Evolutionary conservation across 495 filamentous ascomycete genomes (phyloP).

Genomic region (Alectoria sarmentosa): DNA sequence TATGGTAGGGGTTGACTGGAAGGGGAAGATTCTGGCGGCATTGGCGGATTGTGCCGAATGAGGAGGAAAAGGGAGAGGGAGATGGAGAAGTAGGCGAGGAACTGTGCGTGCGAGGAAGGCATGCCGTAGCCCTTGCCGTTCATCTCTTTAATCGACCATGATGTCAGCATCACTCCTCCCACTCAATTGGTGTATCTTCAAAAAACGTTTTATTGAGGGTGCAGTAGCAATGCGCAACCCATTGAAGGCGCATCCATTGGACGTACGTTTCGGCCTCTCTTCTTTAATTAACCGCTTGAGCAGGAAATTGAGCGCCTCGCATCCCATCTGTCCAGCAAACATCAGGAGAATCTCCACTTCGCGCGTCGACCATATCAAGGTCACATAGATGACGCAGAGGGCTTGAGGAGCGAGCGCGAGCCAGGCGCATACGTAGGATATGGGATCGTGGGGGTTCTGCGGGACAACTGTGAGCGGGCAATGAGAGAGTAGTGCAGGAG

Average conservation of each 20-base stretch:
- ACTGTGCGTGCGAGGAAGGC: conserved; percentile 97
- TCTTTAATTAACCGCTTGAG: conserved; percentile 90
- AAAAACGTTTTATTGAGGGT: no score
- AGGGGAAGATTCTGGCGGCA: conserved; percentile 30
- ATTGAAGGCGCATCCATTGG: background rate
- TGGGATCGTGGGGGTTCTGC: conserved; percentile 79
- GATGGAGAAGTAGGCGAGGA: conserved; percentile 80
- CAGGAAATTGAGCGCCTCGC: conserved; percentile 87
- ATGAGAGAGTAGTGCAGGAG: background rate
- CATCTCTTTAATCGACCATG: conserved; percentile 48
- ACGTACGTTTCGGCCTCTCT: conserved; percentile 69
- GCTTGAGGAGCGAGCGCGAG: conserved; percentile 89
- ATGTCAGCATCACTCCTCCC: background rate
- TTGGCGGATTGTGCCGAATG: conserved; percentile 58
- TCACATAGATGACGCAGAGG: conserved; percentile 81
- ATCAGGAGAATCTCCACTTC: conserved; percentile 87
- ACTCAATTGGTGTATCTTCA: background rate
- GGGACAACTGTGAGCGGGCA: conserved; percentile 3
- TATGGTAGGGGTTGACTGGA: conserved; percentile 18
- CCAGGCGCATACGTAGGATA: conserved; percentile 86
- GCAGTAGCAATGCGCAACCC: no score
- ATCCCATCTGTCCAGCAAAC: conserved; percentile 85
- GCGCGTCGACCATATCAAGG: conserved; percentile 80
- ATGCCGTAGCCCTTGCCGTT: conserved; percentile 94
- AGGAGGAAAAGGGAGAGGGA: conserved; percentile 77